Conservation (phyloP, 1,284 basidiomycete species). For the Stereum hirsutum region DNA sequence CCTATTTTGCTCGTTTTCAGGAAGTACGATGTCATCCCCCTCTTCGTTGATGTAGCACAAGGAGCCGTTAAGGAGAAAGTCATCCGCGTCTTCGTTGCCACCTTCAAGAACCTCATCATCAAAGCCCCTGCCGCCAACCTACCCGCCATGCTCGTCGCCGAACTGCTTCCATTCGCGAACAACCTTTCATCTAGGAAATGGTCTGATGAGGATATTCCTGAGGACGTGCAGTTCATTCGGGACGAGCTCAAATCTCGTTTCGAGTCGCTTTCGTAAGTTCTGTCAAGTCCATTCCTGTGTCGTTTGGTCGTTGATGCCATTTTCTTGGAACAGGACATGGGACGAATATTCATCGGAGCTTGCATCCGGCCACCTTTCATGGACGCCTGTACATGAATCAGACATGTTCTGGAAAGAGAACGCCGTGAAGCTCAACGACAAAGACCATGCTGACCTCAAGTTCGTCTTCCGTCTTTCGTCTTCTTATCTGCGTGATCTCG, state of each 20-base stretch:
- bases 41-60: constrained; percentile 82
- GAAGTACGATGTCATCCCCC: constrained; percentile 85
- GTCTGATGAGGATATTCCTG: constrained; percentile 90
- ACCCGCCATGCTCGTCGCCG: constrained; percentile 86
- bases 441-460: constrained; percentile 76
- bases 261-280: constrained; percentile 78
- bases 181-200: constrained; percentile 84
- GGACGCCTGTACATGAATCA: constrained; percentile 93
- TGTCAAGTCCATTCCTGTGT: background rate
- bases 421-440: constrained; percentile 75
- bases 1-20: constrained; percentile 32
- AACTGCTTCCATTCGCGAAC: constrained; percentile 80
- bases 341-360: constrained; percentile 95
- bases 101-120: constrained; percentile 86
- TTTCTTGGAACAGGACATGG: constrained; percentile 59
- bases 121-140: constrained; percentile 81
- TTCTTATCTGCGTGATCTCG: constrained; percentile 1
- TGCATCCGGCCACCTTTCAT: constrained; percentile 83
- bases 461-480: constrained; percentile 24
- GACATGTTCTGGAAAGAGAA: constrained; percentile 99
- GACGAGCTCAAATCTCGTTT: constrained; percentile 78
- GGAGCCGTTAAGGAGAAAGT: constrained; percentile 96
- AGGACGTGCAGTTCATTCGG: constrained; percentile 82
- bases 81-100: constrained; percentile 89
- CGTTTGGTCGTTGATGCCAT: background rate